Base-by-base conservation (phyloP, 2,329 filamentous ascomycete species). In the Alternaria solani region DNA sequence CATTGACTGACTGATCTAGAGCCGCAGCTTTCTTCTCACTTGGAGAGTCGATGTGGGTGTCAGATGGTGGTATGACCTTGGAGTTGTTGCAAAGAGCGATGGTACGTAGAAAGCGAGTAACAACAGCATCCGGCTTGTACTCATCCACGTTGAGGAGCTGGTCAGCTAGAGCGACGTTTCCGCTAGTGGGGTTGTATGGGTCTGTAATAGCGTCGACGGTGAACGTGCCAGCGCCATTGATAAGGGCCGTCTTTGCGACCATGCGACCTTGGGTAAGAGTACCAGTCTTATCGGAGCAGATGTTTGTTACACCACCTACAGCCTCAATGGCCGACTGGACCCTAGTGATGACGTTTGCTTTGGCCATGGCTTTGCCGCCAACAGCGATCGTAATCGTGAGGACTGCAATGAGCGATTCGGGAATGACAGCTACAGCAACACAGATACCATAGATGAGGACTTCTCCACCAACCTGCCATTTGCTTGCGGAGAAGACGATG, bases 401-500 rank as follows among this genome's bases (percentile, higher is more conserved):
- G 3, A 90, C 88, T 5, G 88, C 89, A 34, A 90, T 86, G 43
- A 90, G 79, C 38, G 85, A 81, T 57, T 82, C 81, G 2, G 81
- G 81, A 30, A 83, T 82, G 38, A 83, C 80, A 7, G 80, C 79
- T 12, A 83, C 79, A 16, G 80, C 81, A 30, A 81, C 80, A 67
- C 80, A 81, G 59, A 83, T 81, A 59, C 80, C 81, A 55, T 83
- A 83, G 64, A 83, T 82, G 34, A 82, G 70, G 12, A 81, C 81
- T 60, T 83, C 81, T 44, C 79, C 75, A 30, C 71, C 71, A 28
- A 79, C 65, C 23, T 78, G 62, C 69, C 72, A 80, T 64, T 76
- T 76, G 75, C 90, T 91, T 55, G 89, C 86, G 7, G 82, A 89
- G 46, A 91, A 83, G 39, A 91, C 89, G 67, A 92, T 87, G 65